Conservation (phyloP, 2,329 filamentous ascomycete genomes). For the Pseudofabraea citricarpa region DNA sequence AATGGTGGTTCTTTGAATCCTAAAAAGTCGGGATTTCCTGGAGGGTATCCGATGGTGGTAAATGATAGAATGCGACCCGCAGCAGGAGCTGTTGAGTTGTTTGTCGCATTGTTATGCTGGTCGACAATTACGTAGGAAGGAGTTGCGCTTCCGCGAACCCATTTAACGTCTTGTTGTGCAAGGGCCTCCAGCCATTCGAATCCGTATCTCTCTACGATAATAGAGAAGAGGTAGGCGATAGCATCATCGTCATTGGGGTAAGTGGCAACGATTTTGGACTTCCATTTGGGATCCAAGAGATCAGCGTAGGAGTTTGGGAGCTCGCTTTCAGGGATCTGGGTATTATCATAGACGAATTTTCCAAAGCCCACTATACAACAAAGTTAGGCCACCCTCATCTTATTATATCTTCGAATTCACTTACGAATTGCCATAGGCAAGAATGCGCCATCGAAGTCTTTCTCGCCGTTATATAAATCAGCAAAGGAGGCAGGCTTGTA, state of each 20-base stretch:
- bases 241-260: conserved; percentile 57
- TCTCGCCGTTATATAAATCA: conserved; percentile 35
- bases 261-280: conserved; percentile 47
- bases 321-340: no score
- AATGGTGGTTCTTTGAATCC: conserved; percentile 28
- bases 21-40: conserved; percentile 24
- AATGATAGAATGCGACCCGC: neutral
- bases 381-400: no score
- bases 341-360: no score
- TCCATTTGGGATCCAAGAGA: conserved; percentile 43
- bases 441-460: conserved; percentile 38
- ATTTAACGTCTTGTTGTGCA: conserved; percentile 42
- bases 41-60: no score
- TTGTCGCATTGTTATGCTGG: neutral
- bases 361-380: no score
- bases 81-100: neutral
- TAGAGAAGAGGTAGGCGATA: no score
- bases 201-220: no score
- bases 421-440: no score
- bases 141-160: conserved; percentile 47
- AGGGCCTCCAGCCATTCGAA: conserved; percentile 48
- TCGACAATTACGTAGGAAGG: conserved; percentile 31
- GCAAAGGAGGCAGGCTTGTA: conserved; percentile 45
- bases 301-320: no score
- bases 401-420: no score